These are phyloP conservation scores for Rhizopus sp. DNA, from an alignment of 371 early-diverging fungal genomes.

Conservation along the genomic window DNA sequence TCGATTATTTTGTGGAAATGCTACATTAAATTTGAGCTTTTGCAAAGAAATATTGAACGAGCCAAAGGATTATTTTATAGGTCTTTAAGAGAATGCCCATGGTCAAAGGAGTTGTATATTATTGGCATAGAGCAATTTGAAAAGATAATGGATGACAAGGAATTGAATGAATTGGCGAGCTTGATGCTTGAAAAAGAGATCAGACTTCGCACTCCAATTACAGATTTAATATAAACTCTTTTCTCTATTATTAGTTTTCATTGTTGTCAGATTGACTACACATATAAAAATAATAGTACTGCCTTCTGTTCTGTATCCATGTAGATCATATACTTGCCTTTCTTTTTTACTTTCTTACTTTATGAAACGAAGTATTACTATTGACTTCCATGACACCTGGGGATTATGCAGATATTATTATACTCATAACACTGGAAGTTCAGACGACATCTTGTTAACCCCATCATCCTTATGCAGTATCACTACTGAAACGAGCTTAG, in stretches of 20 bases:
- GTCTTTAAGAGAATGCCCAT: constrained; percentile 68
- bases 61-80: constrained; percentile 60
- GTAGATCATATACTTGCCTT: not conserved
- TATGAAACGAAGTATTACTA: constrained; percentile 14
- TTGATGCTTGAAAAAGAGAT: constrained; percentile 73
- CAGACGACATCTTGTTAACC: constrained; percentile 14
- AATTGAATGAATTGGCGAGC: constrained; percentile 53
- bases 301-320: too few species aligned
- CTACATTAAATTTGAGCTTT: constrained; percentile 61
- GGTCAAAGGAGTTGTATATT: constrained; percentile 70
- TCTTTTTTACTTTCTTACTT: constrained; percentile 1
- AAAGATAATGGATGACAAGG: constrained; percentile 45
- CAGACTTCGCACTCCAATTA: constrained; percentile 45
- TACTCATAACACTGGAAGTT: constrained; percentile 19
- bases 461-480: not conserved
- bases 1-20: constrained; percentile 62
- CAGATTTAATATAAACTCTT: constrained; percentile 13
- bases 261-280: not conserved
- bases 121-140: constrained; percentile 50
- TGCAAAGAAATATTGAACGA: constrained; percentile 31
- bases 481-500: not conserved
- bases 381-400: not conserved
- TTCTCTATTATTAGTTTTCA: not conserved
- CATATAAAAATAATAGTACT: not conserved
- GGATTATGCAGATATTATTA: constrained; percentile 19